These are phyloP conservation scores for Poa pratensis DNA, from an alignment of 176 grass and related monocot species.

Conservation along the genomic window DNA sequence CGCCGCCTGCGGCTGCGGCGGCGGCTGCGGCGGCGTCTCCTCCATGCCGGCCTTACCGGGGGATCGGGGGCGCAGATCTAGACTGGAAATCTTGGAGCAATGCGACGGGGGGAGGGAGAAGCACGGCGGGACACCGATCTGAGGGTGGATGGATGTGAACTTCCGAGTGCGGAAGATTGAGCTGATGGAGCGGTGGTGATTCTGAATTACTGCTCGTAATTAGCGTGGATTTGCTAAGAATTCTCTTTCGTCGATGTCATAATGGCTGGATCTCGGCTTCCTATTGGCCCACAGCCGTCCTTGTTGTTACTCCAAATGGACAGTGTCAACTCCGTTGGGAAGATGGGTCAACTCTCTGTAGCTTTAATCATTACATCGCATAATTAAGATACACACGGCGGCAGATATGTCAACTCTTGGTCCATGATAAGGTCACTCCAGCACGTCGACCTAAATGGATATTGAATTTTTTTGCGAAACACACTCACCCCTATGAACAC, in stretches of 20 bases:
- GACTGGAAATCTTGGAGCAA: background rate
- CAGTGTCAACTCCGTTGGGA: background rate
- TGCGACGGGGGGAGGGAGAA: background rate
- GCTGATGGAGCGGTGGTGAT: background rate
- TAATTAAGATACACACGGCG: too few relatives aligned
- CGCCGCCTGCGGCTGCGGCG: slow-evolving; percentile 42
- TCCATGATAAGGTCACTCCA: too few relatives aligned
- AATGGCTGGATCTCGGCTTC: slow-evolving; percentile 42
- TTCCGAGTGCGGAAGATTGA: slow-evolving; percentile 4
- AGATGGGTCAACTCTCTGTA: slow-evolving; percentile 33
- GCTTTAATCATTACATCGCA: too few relatives aligned
- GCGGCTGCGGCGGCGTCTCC: slow-evolving; percentile 59
- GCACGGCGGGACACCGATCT: background rate
- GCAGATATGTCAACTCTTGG: too few relatives aligned
- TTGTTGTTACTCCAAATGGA: background rate
- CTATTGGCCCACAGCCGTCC: slow-evolving; percentile 22
- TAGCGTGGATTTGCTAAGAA: slow-evolving; percentile 12
- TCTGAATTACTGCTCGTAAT: slow-evolving; percentile 11
- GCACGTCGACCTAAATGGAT: too few relatives aligned
- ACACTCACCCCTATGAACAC: too few relatives aligned
- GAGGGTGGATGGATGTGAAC: slow-evolving; percentile 5
- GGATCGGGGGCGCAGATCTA: slow-evolving; percentile 45
- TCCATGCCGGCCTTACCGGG: slow-evolving; percentile 43
- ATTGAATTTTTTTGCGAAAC: too few relatives aligned
- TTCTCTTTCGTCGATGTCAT: slow-evolving; percentile 33